Conservation (phyloP, 768 basidiomycete genomes). For the Rhodotorula graminis region DNA sequence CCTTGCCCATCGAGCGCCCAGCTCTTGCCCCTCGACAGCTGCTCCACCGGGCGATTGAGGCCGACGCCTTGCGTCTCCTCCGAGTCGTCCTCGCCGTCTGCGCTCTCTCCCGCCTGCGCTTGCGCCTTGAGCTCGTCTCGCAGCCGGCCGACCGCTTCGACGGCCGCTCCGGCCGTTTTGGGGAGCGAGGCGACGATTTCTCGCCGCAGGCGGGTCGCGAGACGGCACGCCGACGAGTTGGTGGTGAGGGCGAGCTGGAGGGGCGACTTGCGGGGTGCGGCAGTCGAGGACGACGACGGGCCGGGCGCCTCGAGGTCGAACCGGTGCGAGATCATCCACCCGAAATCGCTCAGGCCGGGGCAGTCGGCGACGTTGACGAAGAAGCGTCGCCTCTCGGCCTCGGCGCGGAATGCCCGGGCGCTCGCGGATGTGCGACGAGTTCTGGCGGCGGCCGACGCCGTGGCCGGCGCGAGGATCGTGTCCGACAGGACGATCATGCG, state of each 20-base stretch:
- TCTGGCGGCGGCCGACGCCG: not conserved
- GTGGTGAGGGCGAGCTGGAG: conserved; percentile 73
- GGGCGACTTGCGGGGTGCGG: conserved; percentile 45
- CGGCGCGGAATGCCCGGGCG: conserved; percentile 57
- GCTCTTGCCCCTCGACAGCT: conserved; percentile 43
- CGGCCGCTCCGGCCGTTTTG: conserved; percentile 66
- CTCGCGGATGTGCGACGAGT: conserved; percentile 50
- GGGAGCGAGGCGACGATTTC: conserved; percentile 76
- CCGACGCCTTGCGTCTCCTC: conserved; percentile 40
- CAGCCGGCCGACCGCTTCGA: conserved; percentile 66
- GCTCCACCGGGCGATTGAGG: conserved; percentile 50
- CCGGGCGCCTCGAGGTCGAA: conserved; percentile 54
- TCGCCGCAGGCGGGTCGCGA: conserved; percentile 70
- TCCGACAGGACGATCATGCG: conserved; percentile 72
- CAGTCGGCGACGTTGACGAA: conserved; percentile 83
- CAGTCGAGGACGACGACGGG: conserved; percentile 1
- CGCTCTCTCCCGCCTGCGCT: conserved; percentile 43
- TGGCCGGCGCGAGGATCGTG: conserved; percentile 53
- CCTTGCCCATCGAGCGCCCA: conserved; percentile 22
- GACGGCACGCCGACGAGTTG: conserved; percentile 82
- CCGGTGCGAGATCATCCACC: conserved; percentile 78
- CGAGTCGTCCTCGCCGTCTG: conserved; percentile 17
- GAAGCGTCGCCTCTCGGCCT: conserved; percentile 60
- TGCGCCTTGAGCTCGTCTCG: conserved; percentile 55
- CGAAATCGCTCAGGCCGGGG: conserved; percentile 80